Conservation (phyloP, 768 basidiomycete species). For the Boletellus sp. region DNA sequence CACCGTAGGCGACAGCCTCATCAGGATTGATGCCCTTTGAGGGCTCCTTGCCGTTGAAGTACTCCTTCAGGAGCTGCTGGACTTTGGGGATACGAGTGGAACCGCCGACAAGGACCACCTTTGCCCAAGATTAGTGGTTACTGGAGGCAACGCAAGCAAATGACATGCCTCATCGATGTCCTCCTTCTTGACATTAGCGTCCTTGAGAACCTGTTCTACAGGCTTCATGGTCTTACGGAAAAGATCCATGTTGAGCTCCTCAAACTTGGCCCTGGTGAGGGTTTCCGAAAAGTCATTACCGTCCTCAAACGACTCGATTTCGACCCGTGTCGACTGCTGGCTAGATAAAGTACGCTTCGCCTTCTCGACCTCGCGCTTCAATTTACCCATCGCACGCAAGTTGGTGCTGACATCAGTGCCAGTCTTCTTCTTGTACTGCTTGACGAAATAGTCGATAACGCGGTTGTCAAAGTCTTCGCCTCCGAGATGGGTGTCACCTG, state of each 20-base stretch:
- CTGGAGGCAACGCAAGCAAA: background rate
- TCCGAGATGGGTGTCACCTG: slow-evolving; percentile 92
- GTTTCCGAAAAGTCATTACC: slow-evolving; percentile 98
- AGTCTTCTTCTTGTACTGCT: slow-evolving; percentile 89
- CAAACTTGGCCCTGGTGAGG: slow-evolving; percentile 96
- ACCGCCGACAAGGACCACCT: slow-evolving; percentile 91
- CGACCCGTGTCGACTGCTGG: slow-evolving; percentile 87
- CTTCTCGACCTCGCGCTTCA: slow-evolving; percentile 92
- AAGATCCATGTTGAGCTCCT: slow-evolving; percentile 97
- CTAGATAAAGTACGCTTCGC: slow-evolving; percentile 90
- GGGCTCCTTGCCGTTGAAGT: slow-evolving; percentile 94
- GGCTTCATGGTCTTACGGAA: slow-evolving; percentile 99
- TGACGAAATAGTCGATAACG: slow-evolving; percentile 85
- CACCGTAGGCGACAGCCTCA: slow-evolving; percentile 98
- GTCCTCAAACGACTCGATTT: slow-evolving; percentile 94
- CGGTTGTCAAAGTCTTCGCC: slow-evolving; percentile 97
- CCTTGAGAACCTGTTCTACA: slow-evolving; percentile 98
- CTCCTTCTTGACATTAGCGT: slow-evolving; percentile 97
- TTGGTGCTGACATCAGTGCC: slow-evolving; percentile 79
- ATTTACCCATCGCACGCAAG: slow-evolving; percentile 82
- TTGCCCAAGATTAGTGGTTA: background rate
- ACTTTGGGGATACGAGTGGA: slow-evolving; percentile 99
- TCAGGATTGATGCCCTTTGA: slow-evolving; percentile 99
- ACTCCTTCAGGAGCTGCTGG: slow-evolving; percentile 96
- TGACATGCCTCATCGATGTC: slow-evolving; percentile 77